Conservation (phyloP, 108 stramenopile species). For the Nitzschia palea region DNA sequence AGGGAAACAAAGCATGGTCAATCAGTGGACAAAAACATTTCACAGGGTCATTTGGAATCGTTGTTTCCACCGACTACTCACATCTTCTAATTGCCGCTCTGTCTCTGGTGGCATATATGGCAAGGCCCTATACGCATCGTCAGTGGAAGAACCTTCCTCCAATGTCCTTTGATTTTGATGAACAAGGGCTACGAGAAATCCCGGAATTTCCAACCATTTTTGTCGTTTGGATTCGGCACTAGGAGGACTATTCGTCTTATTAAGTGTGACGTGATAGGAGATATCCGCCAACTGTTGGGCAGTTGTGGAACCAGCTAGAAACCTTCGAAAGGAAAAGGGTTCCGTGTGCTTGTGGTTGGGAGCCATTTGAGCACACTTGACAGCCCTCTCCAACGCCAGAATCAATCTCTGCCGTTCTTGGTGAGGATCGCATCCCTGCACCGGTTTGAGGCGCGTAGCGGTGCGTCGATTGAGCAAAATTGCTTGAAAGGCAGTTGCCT, state of each 20-base stretch:
- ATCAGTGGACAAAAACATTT: neutral
- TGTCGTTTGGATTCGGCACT: conserved; percentile 59
- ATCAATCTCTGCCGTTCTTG: conserved; percentile 25
- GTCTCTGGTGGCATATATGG: conserved; percentile 56
- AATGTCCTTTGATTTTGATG: conserved; percentile 34
- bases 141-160: neutral
- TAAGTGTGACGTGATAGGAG: conserved; percentile 51
- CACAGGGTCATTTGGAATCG: neutral
- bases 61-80: conserved; percentile 12
- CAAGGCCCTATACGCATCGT: conserved; percentile 36
- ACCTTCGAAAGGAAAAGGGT: conserved; percentile 61
- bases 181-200: conserved; percentile 66
- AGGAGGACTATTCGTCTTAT: neutral
- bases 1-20: neutral
- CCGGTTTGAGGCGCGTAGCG: neutral
- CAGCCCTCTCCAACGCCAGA: conserved; percentile 57
- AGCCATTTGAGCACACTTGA: conserved; percentile 56
- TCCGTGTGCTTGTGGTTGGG: conserved; percentile 74
- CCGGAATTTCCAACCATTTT: conserved; percentile 68
- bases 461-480: neutral
- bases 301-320: conserved; percentile 46
- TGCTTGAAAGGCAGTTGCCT: neutral
- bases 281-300: conserved; percentile 59
- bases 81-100: conserved; percentile 67
- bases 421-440: neutral